phyloP scores from a whole-genome alignment of 257 asterid genomes.

The Catharanthus roseus region DNA sequence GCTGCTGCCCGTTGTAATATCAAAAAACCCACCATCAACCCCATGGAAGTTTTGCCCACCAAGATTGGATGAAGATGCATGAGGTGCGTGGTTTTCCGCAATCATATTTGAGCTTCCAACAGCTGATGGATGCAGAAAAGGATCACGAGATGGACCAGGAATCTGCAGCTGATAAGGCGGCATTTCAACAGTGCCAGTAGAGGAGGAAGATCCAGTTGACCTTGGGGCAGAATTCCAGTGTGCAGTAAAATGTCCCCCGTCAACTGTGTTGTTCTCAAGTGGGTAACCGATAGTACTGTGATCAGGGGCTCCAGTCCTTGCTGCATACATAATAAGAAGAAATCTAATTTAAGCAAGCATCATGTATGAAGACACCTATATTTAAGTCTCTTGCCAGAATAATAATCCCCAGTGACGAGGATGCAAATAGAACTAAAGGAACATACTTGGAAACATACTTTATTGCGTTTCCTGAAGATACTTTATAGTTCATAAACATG shows the following conservation, averaged over 20 bases:
- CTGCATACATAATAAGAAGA: slow-evolving; percentile 18
- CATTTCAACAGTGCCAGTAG: slow-evolving; percentile 32
- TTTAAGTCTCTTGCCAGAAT: background rate
- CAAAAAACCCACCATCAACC: slow-evolving; percentile 40
- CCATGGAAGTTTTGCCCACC: slow-evolving; percentile 44
- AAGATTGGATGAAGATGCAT: slow-evolving; percentile 54
- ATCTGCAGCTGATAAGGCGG: slow-evolving; percentile 39
- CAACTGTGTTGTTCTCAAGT: slow-evolving; percentile 35
- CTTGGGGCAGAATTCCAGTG: slow-evolving; percentile 46
- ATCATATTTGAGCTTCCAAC: slow-evolving; percentile 34
- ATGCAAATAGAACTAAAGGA: background rate
- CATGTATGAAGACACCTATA: background rate
- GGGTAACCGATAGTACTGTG: slow-evolving; percentile 37
- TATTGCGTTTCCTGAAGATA: background rate
- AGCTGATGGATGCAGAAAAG: slow-evolving; percentile 39
- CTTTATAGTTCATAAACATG: background rate
- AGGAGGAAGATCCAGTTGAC: slow-evolving; percentile 33
- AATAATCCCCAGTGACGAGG: background rate
- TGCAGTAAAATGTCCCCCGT: slow-evolving; percentile 43
- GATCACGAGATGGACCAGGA: slow-evolving; percentile 39
- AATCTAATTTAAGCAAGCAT: slow-evolving; percentile 5
- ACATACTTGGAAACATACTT: background rate
- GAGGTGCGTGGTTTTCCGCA: slow-evolving; percentile 45
- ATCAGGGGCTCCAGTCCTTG: slow-evolving; percentile 43
- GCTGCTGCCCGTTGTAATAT: slow-evolving; percentile 39